phyloP scores from a whole-genome alignment of 495 filamentous ascomycete genomes.

The Amphirosellinia nigrospora region DNA sequence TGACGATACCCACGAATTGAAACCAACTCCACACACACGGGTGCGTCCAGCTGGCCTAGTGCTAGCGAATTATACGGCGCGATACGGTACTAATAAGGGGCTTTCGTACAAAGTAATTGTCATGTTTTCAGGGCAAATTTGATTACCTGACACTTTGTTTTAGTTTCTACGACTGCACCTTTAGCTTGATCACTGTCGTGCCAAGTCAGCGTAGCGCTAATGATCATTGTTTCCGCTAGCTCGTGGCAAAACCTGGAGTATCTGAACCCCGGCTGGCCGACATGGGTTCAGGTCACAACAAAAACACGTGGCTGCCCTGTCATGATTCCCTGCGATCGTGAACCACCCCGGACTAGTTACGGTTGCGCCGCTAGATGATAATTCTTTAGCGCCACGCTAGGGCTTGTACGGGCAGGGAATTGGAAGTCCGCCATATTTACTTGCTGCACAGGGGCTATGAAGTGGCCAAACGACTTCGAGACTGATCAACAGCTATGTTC shows the following conservation, averaged over 20 bases:
- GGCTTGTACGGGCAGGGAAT: neutral
- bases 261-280: neutral
- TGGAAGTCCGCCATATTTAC: neutral
- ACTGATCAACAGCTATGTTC: neutral
- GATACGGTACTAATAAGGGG: neutral
- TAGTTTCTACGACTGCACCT: too few species aligned
- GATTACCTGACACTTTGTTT: too few species aligned
- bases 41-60: neutral
- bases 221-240: neutral
- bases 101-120: neutral
- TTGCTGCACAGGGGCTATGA: neutral
- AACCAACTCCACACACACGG: neutral
- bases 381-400: neutral
- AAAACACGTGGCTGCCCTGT: slow-evolving; percentile 24
- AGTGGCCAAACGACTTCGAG: neutral
- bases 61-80: neutral
- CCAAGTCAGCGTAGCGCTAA: neutral
- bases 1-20: neutral
- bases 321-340: slow-evolving; percentile 1
- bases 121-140: neutral
- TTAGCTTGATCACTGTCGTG: too few species aligned
- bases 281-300: neutral
- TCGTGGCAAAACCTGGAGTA: neutral
- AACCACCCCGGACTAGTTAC: neutral
- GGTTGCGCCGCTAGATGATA: slow-evolving; percentile 8